Percentiles rank a stretch among this genome's conserved stretches.
Conservation (phyloP, 345 rosid genomes). For the Kandelia obovata region DNA sequence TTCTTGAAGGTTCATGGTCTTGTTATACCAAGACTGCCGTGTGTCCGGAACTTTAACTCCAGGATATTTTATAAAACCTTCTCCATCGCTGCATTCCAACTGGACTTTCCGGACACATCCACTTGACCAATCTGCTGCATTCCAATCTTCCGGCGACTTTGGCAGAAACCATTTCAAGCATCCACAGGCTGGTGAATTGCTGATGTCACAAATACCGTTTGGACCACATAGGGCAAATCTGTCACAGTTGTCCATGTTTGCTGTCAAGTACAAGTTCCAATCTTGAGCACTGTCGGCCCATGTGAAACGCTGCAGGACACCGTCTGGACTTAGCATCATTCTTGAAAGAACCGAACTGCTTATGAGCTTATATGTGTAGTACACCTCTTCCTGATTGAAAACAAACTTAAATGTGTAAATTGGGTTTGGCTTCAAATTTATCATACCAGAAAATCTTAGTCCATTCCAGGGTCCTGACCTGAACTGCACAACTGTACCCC, state of each 20-base stretch:
- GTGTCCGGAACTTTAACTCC: conserved; percentile 15
- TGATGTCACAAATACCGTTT: conserved; percentile 12
- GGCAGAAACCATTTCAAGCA: conserved; percentile 13
- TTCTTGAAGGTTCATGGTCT: conserved; percentile 7
- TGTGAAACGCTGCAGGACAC: conserved; percentile 5
- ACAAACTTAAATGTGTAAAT: conserved; percentile 5
- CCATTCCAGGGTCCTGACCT: conserved; percentile 20
- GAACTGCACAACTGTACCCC: conserved; percentile 6
- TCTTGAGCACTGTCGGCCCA: conserved; percentile 13
- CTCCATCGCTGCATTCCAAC: conserved; percentile 12
- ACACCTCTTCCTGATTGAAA: conserved; percentile 8
- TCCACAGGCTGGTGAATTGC: conserved; percentile 11
- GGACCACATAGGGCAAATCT: conserved; percentile 13
- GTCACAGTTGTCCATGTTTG: conserved; percentile 13
- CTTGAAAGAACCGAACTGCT: conserved; percentile 13
- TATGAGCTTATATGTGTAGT: conserved; percentile 1
- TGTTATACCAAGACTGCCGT: conserved; percentile 6
- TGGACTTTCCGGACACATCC: conserved; percentile 12
- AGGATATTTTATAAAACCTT: conserved; percentile 11
- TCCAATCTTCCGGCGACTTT: conserved; percentile 8
- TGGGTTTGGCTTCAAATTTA: background rate
- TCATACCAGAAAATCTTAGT: conserved; percentile 5
- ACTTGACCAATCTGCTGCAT: conserved; percentile 1
- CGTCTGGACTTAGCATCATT: conserved; percentile 7
- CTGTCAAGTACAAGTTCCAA: conserved; percentile 12